Evolutionary conservation across 345 rosid genomes (phyloP), one percentile per base, ranked within the genome.

Genomic region (Fremontodendron californicum): DNA sequence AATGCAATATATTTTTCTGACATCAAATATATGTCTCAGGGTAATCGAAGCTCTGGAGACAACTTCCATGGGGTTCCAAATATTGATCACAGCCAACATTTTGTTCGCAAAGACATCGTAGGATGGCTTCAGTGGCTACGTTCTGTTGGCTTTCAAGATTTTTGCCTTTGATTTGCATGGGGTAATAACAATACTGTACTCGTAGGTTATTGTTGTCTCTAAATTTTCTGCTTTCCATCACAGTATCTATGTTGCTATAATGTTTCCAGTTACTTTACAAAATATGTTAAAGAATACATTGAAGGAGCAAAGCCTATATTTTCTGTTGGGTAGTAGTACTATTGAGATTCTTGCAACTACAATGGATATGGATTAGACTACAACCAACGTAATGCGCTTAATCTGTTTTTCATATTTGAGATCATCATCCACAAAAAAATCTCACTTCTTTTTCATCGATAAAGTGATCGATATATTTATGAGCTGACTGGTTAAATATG

Each of bases 61-160:
- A 94, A 93, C 79, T 94, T 94, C 83, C 76, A 87, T 51, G 98
- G 97, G 55, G 93, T 93, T 79, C 98, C 98, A 78, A 94, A 94
- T 86, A 84, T 94, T 84, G 98, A 94, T 82, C 97, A 94, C 48
- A 85, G 83, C 80, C 97, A 94, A 78, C 81, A 85, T 52, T 93
- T 94, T 88, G 98, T 94, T 65, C 88, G 94, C 66, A 94, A 90
- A 82, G 98, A 94, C 87, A 87, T 91, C 60, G 83, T 77, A 37
- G 84, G 75, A 27, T 94, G 97, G 98, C 84, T 94, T 86, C 88
- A 81, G 66, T 87, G 97, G 98, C 75, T 94, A 27, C 89, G 89
- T 25, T 80, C 77, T 6, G 86, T 88, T 13, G 95, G 97, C 45
- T 94, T 93, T 88, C 90, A 91, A 52, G 97, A 94, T 86, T 94